Conservation (phyloP, 169 alveolate genomes). For the Babesia bigemina region DNA sequence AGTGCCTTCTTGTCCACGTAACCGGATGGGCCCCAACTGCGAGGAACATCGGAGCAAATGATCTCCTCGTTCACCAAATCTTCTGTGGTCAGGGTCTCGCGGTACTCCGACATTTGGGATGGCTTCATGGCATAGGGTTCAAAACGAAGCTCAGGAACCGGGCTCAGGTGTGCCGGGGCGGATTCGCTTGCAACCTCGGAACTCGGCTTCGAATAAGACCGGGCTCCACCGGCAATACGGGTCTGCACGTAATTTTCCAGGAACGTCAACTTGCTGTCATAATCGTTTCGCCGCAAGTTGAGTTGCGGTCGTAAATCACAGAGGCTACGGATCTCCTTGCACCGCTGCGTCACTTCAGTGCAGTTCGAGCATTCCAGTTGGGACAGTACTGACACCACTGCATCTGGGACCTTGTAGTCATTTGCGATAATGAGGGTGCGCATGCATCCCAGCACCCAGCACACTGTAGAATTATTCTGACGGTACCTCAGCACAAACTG, state of each 20-base stretch:
- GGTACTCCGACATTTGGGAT: conserved; percentile 7
- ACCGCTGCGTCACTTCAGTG: conserved; percentile 37
- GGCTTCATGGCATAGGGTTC: conserved; percentile 27
- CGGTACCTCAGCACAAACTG: conserved; percentile 4
- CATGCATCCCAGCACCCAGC: conserved; percentile 42
- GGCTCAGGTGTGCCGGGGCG: neutral
- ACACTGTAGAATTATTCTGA: conserved; percentile 5
- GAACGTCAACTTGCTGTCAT: neutral
- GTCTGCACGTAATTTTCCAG: conserved; percentile 3
- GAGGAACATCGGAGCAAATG: conserved; percentile 21
- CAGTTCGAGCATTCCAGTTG: conserved; percentile 41
- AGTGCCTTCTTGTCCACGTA: conserved; percentile 2
- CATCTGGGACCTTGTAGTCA: conserved; percentile 2
- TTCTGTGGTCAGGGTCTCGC: conserved; percentile 18
- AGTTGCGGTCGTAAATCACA: conserved; percentile 1
- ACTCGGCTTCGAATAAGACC: conserved; percentile 1
- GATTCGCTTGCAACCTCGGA: neutral
- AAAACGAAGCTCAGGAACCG: conserved; percentile 24
- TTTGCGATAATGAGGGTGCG: conserved; percentile 46
- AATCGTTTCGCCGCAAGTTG: neutral
- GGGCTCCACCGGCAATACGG: neutral
- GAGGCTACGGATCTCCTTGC: conserved; percentile 50
- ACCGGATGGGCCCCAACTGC: conserved; percentile 45
- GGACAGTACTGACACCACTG: conserved; percentile 3
- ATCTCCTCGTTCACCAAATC: conserved; percentile 29